Evolutionary conservation across 306 rosid genomes (phyloP), one percentile per base, ranked within the genome.

Genomic region (Inga oerstediana): DNA sequence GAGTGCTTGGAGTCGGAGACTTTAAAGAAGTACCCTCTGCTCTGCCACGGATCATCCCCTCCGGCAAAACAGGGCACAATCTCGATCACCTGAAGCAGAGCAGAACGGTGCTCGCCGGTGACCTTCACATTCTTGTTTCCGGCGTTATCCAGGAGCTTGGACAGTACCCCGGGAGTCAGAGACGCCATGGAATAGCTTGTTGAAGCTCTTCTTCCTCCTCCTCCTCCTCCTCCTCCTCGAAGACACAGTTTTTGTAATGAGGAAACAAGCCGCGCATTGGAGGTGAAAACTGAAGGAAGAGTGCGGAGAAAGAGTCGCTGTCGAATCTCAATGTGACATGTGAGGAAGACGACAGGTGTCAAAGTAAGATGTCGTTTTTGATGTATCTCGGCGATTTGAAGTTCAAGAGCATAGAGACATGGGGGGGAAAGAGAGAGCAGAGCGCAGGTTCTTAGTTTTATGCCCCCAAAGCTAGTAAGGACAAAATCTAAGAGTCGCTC

Each of bases 1-100:
- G 94, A 80, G 24, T 93, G 91, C 30, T 84, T 73, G 5, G 97
- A 93, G 62, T 93, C 96, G 22, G 97, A 93, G 82, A 93, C 88
- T 24, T 90, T 91, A 56, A 93, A 81, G 80, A 93, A 93, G 90
- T 91, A 93, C 24, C 94, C 97, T 41, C 83, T 76, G 85, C 80
- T 90, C 58, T 84, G 90, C 87, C 91, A 92, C 0, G 91, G 87
- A 27, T 87, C 91, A 2, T 84, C 87, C 3, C 77, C 72, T 20
- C 70, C 72, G 24, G 93, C 84, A 9, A 91, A 79, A 24, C 89
- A 82, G 3, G 97, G 97, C 5, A 91, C 79, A 78, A 93, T 93
- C 81, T 91, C 93, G 2, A 92, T 86, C 2, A 93, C 93, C 61
- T 93, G 97, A 0, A 93, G 91, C 0, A 93, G 89, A 4, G 96